Conservation (phyloP, 306 rosid genomes). For the Biancaea sappan region DNA sequence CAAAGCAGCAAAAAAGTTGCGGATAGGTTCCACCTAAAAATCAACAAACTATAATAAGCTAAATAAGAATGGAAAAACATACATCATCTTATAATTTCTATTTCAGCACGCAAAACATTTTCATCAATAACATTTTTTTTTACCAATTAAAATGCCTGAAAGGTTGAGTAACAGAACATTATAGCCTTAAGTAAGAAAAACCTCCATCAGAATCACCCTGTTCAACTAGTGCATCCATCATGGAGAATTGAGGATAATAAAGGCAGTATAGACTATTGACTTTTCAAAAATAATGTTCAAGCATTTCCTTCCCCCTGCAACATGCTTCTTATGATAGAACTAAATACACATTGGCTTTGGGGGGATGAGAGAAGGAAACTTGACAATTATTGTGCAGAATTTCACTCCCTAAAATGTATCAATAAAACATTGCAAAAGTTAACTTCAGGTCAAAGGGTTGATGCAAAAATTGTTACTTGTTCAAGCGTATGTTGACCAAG, state of each 20-base stretch:
- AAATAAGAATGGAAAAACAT: slow-evolving; percentile 31
- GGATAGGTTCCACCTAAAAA: slow-evolving; percentile 88
- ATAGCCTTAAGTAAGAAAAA: neutral
- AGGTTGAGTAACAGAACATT: neutral
- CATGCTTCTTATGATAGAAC: slow-evolving; percentile 10
- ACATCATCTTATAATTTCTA: neutral
- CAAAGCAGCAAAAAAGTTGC: slow-evolving; percentile 85
- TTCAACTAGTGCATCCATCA: slow-evolving; percentile 11
- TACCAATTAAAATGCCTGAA: neutral
- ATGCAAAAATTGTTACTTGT: slow-evolving; percentile 54
- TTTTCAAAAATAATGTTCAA: slow-evolving; percentile 21
- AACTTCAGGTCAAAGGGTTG: slow-evolving; percentile 15
- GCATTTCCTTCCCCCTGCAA: neutral
- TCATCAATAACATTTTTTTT: neutral
- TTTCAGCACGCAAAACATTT: neutral
- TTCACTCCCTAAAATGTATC: neutral
- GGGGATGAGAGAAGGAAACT: neutral
- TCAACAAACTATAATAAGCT: slow-evolving; percentile 37
- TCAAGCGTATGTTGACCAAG: slow-evolving; percentile 97
- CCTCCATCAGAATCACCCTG: neutral
- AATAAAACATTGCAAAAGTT: neutral
- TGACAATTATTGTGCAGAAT: slow-evolving; percentile 2
- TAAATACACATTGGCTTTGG: neutral
- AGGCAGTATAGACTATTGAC: neutral
- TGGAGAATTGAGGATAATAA: neutral